These are phyloP conservation scores for Phanerochaete sordida DNA, from an alignment of 768 basidiomycete genomes.

Conservation along the genomic window DNA sequence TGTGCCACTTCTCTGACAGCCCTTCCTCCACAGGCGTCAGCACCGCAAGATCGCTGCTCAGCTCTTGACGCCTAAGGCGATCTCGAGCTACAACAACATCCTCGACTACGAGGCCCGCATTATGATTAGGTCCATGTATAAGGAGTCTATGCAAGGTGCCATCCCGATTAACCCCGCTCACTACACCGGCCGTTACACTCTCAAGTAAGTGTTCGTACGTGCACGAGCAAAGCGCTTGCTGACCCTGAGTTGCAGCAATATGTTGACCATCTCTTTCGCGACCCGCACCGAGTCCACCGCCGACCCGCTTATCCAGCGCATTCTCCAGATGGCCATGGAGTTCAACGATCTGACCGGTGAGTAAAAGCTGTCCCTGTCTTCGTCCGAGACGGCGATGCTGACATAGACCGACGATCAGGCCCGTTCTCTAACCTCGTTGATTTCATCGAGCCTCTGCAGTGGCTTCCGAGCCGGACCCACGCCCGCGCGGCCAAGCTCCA, in stretches of 20 bases:
- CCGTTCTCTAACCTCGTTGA: conserved; percentile 44
- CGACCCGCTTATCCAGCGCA: conserved; percentile 34
- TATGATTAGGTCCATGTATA: conserved; percentile 36
- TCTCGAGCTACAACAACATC: conserved; percentile 32
- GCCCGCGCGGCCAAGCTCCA: conserved; percentile 31
- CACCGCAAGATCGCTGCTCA: conserved; percentile 38
- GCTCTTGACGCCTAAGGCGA: conserved; percentile 31
- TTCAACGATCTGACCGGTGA: conserved; percentile 37
- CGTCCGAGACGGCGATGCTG: background rate
- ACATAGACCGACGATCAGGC: conserved; percentile 19
- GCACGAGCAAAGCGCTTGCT: background rate
- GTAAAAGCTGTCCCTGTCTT: background rate
- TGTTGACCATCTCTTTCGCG: conserved; percentile 41
- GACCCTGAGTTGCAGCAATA: conserved; percentile 32
- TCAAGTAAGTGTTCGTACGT: conserved; percentile 19
- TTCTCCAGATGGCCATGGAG: conserved; percentile 37
- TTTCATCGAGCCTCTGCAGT: conserved; percentile 40
- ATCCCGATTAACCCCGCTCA: conserved; percentile 36
- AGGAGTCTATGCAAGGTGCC: conserved; percentile 27
- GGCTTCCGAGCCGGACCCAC: conserved; percentile 34
- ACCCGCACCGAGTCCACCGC: conserved; percentile 36
- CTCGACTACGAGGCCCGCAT: conserved; percentile 39
- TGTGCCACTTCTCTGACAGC: background rate
- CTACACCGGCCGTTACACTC: conserved; percentile 34
- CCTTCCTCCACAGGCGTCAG: conserved; percentile 30